A percentile compares a stretch with the other conserved stretches of the same genome.
These are phyloP conservation scores for Thraustochytrium striatum DNA, from an alignment of 352 stramenopile genomes.

Conservation along the genomic window DNA sequence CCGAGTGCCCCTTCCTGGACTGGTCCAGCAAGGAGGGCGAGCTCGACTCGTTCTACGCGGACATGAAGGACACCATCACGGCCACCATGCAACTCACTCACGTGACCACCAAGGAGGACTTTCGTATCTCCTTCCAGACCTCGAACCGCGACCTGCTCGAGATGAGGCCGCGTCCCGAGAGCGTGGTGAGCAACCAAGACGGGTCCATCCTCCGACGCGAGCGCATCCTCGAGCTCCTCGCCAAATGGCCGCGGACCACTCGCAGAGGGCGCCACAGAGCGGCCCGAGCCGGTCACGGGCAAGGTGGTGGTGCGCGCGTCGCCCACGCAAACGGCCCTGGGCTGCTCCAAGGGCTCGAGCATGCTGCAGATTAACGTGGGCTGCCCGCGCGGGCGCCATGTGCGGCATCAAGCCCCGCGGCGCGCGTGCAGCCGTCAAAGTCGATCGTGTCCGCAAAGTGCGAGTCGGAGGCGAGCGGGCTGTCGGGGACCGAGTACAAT, in stretches of 20 bases:
- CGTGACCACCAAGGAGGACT: neutral
- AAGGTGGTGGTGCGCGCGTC: slow-evolving; percentile 25
- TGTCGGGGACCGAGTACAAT: neutral
- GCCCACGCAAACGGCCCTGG: neutral
- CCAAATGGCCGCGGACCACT: neutral
- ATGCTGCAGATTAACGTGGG: slow-evolving; percentile 40
- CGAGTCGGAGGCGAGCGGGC: neutral
- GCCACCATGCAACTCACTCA: neutral
- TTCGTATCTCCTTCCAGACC: slow-evolving; percentile 19
- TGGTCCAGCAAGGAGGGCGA: neutral
- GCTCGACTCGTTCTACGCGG: slow-evolving; percentile 32
- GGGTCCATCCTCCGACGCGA: neutral
- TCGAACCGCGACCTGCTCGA: slow-evolving; percentile 13
- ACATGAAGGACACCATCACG: slow-evolving; percentile 48
- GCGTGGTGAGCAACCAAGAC: neutral
- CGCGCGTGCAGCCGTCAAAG: neutral
- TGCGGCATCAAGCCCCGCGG: slow-evolving; percentile 15
- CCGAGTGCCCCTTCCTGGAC: slow-evolving; percentile 28
- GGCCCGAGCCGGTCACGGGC: slow-evolving; percentile 2
- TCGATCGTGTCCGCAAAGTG: slow-evolving; percentile 28
- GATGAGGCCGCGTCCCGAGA: neutral
- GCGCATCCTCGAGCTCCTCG: neutral
- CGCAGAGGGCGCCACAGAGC: slow-evolving; percentile 3
- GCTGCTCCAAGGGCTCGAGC: neutral
- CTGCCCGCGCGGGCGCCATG: slow-evolving; percentile 31